Evolutionary conservation across 768 basidiomycete genomes (phyloP), one percentile per base, ranked within the genome.

Genomic region (Pseudohyphozyma bogoriensis): DNA sequence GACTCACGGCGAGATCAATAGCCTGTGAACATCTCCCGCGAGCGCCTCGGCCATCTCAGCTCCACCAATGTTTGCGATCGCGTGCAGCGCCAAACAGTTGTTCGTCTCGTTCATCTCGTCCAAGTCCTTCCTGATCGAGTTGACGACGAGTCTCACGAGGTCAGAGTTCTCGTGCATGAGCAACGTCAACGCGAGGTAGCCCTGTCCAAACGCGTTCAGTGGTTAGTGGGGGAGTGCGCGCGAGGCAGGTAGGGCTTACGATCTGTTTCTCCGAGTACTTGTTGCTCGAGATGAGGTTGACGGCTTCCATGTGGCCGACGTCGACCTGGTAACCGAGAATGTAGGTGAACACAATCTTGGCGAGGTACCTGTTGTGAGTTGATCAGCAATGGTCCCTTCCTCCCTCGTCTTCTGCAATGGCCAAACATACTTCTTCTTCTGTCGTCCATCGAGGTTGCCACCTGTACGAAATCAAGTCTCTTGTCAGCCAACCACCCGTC

Each of bases 201-300:
- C 95, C 93, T 97, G 60, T 9, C 16, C 24, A 42, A 18, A 37
- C 37, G 22, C 16, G 10, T n/a, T n/a, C n/a, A n/a, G 10, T n/a
- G 3, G 26, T 39, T 10, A 12, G 13, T 20, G 39, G n/a, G 45
- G 54, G 26, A 57, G 35, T 42, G 54, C 33, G 15, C 33, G 39
- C 12, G 26, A 35, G 2, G 51, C 36, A 33, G 29, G 8, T 10
- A 40, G 24, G 36, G 74, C 88, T 66, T 72, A 95, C 93, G 64
- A 99, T 97, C 74, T 99, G 95, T 76, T 99, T 99, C 78, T 99
- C 95, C 70, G 86, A 90, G 72, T 99, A 99, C 70, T 96, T 97
- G 35, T 82, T 75, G 70, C 88, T 90, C 31, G 92, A 87, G 67
- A 99, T 96, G 66, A 99, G 80, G 74, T 99, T 97, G 67, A 97